Base-by-base conservation (phyloP, 225 moss, liverwort and hornwort species). In the Pseudisothecium myosuroides region DNA sequence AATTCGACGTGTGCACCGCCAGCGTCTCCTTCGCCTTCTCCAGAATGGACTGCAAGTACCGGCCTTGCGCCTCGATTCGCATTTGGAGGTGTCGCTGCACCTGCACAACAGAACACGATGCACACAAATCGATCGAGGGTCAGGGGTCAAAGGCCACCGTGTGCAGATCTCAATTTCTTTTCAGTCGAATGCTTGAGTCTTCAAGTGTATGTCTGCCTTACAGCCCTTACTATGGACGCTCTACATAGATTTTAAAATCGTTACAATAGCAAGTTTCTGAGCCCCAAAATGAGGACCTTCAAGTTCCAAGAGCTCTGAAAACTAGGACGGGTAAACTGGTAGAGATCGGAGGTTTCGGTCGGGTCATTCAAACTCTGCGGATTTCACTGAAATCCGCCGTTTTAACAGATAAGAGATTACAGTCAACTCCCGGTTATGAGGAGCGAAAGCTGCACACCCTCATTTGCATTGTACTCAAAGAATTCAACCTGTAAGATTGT, bases 21-120 rank as follows among this genome's bases (percentile, higher is more conserved):
- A 99, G 91, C 21, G 98, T 97, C 80, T 99, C 98, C 76, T 97
- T 95, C 12, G 98, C 98, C 88, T 97, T 99, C 94, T 99, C 97
- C 91, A 99, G 82, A 79, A 99, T 99, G 31, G 97, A 96, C 90
- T 99, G 98, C 87, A 99, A 86, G 88, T 99, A 99, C 64, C 95
- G 95, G 9, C 98, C 98, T 86, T 99, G 98, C 20, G 98, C 98
- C 90, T 99, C 97, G 80, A 99, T 99, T 19, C 98, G 97, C 83
- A 96, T 92, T 86, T 99, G 98, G 17, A 99, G 94, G 89, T 99
- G 97, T 90, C 96, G 92, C 92, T 99, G 98, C 62, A 99, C 96
- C 98, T 98, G 41, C 59, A 26, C 39, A 80, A 28, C 37, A 39
- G 79, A 58, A 7, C 17, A 80, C 17, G 28, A 59, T 28, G 80